A percentile compares a stretch with the other conserved stretches of the same genome.
phyloP scores from a whole-genome alignment of 2,329 filamentous ascomycete species.

The Penicillium sp. region DNA sequence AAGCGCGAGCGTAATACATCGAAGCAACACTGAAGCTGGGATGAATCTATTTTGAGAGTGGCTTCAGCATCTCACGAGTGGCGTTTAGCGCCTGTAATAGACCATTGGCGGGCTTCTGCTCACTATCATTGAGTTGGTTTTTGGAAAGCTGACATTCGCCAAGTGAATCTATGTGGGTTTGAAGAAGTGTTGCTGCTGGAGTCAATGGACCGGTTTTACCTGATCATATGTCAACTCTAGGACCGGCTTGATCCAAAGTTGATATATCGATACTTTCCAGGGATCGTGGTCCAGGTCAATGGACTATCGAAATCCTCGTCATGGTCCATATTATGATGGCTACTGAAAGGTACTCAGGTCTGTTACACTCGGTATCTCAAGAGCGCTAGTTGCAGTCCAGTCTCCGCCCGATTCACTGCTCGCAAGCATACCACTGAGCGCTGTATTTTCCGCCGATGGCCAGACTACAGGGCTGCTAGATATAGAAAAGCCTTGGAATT shows the following conservation, averaged over 20 bases:
- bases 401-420: not conserved
- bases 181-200: too few relatives aligned
- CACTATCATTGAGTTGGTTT: constrained; percentile 34
- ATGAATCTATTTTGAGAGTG: constrained; percentile 31
- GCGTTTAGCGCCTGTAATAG: constrained; percentile 30
- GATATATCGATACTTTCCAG: not conserved
- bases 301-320: not conserved
- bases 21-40: not conserved
- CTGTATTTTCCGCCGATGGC: not conserved
- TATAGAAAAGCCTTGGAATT: not conserved
- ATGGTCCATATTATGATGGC: too few relatives aligned
- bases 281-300: not conserved
- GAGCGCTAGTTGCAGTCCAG: not conserved
- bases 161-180: too few relatives aligned
- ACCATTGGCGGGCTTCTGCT: constrained; percentile 28
- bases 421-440: not conserved
- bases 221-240: constrained; percentile 15
- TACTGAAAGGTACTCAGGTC: too few relatives aligned
- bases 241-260: not conserved
- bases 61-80: constrained; percentile 31
- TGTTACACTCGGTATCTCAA: not conserved
- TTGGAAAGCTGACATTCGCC: constrained; percentile 24
- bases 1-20: too few relatives aligned
- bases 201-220: constrained; percentile 10
- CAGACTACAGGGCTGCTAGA: not conserved